Evolutionary conservation across 2,329 filamentous ascomycete genomes (phyloP), one percentile per base, ranked within the genome.

Genomic region (Paraphaeosphaeria sporulosa): DNA sequence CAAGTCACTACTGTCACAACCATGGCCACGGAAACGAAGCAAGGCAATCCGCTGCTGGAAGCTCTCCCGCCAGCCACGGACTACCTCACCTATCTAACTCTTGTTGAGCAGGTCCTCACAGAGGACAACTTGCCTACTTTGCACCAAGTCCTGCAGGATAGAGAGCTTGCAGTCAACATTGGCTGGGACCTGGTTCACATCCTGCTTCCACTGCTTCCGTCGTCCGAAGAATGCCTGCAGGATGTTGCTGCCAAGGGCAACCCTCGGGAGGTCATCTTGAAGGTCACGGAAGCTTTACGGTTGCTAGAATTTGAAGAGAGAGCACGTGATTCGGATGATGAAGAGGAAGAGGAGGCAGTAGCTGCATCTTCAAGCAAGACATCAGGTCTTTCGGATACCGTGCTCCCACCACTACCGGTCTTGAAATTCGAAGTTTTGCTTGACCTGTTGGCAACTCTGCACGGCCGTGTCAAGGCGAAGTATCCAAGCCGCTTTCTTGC

Each of bases 181-280:
- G 92, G 92, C 52, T 95, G 92, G 92, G 92, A 95, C 74, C 80
- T 94, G 54, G 89, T 95, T 23, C 89, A 91, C 72, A 86, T 92
- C 71, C 84, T 95, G 4, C 83, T 93, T 25, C 83, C 87, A 38
- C 79, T 93, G 5, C 83, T 90, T 1, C 86, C 86, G 2, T 80
- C 82, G 2, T 89, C 89, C n/a, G 88, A 90, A 66, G 78, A 83
- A 49, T 93, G 91, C 72, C 82, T 94, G 17, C 86, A 90, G 72
- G 90, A 89, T 32, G 88, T 94, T 55, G 91, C 91, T 34, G 86
- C 89, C 25, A 83, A 93, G 42, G 92, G 91, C 53, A 95, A 94
- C 72, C 92, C 92, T 1, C 84, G 91, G 53, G 92, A 95, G 76
- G 90, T 93, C 48, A 90, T 94, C 60, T 82, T 95, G 68, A 94